Percentiles rank a stretch among this genome's conserved stretches.
Conservation (phyloP, 2,329 filamentous ascomycete genomes). For the Colletotrichum paranaense region DNA sequence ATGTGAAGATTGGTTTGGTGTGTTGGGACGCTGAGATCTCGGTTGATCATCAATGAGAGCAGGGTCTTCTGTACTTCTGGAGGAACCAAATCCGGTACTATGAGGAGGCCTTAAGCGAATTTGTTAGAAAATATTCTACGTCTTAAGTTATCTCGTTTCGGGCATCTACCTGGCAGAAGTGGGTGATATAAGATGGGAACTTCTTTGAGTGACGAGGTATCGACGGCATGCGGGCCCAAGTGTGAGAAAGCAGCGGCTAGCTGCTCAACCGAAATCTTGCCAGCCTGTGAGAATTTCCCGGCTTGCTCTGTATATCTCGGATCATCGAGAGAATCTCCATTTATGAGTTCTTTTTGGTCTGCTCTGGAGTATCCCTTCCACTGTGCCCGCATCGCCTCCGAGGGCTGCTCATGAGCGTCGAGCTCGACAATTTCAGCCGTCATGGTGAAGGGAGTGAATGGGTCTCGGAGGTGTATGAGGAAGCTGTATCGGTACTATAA, state of each 20-base stretch:
- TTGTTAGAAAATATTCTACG: background rate
- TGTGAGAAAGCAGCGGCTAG: slow-evolving; percentile 56
- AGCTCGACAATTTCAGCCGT: slow-evolving; percentile 61
- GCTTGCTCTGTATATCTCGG: slow-evolving; percentile 48
- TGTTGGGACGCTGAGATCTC: slow-evolving; percentile 75
- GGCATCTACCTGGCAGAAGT: slow-evolving; percentile 72
- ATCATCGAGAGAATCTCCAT: slow-evolving; percentile 67
- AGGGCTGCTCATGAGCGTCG: slow-evolving; percentile 83
- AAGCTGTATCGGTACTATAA: background rate
- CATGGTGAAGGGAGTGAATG: slow-evolving; percentile 43
- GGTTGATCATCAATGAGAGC: slow-evolving; percentile 80
- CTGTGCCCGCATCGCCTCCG: slow-evolving; percentile 72
- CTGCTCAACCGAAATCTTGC: slow-evolving; percentile 54
- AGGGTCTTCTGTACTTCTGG: slow-evolving; percentile 74
- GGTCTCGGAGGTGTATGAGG: background rate
- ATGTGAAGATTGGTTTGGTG: slow-evolving; percentile 94
- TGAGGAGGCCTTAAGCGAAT: slow-evolving; percentile 73
- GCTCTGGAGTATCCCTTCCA: slow-evolving; percentile 82
- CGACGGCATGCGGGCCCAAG: slow-evolving; percentile 48
- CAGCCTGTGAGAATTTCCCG: slow-evolving; percentile 58
- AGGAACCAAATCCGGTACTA: slow-evolving; percentile 81
- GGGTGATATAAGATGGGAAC: slow-evolving; percentile 71
- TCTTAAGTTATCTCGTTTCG: background rate
- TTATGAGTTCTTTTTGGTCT: slow-evolving; percentile 61
- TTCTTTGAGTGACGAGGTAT: slow-evolving; percentile 48